phyloP scores from a whole-genome alignment of 1,139 yeast species.

The Lodderomyces beijingensis region DNA sequence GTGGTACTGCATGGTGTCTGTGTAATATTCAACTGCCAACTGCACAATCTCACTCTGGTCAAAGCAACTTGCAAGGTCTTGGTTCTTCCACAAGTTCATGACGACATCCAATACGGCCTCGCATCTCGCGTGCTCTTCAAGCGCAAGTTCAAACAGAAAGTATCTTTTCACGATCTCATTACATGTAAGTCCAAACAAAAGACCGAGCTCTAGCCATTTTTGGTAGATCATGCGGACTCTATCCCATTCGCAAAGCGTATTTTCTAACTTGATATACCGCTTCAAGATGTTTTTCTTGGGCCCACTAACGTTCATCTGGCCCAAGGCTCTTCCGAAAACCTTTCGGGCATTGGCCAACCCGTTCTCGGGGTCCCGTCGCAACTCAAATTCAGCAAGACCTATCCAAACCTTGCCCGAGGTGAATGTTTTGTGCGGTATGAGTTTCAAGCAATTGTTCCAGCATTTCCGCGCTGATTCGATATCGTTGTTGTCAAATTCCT shows the following conservation, averaged over 20 bases:
- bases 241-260: constrained; percentile 64
- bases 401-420: constrained; percentile 78
- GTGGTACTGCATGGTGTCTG: constrained; percentile 54
- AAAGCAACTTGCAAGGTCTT: constrained; percentile 10
- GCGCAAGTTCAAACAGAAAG: constrained; percentile 61
- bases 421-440: constrained; percentile 55
- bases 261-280: constrained; percentile 60
- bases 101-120: constrained; percentile 39
- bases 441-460: constrained; percentile 46
- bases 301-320: constrained; percentile 35
- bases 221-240: constrained; percentile 72
- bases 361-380: constrained; percentile 44
- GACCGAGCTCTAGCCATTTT: constrained; percentile 51
- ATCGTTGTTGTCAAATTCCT: constrained; percentile 49
- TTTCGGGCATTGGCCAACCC: constrained; percentile 55
- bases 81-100: constrained; percentile 44
- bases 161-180: constrained; percentile 38
- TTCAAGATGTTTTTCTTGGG: constrained; percentile 59
- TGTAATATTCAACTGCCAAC: constrained; percentile 53
- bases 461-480: constrained; percentile 43
- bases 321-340: constrained; percentile 69
- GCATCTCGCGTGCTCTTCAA: constrained; percentile 70
- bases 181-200: constrained; percentile 38
- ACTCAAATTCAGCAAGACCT: constrained; percentile 65
- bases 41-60: constrained; percentile 34